Base-by-base conservation (phyloP, 345 rosid species). In the Dimocarpus longan region DNA sequence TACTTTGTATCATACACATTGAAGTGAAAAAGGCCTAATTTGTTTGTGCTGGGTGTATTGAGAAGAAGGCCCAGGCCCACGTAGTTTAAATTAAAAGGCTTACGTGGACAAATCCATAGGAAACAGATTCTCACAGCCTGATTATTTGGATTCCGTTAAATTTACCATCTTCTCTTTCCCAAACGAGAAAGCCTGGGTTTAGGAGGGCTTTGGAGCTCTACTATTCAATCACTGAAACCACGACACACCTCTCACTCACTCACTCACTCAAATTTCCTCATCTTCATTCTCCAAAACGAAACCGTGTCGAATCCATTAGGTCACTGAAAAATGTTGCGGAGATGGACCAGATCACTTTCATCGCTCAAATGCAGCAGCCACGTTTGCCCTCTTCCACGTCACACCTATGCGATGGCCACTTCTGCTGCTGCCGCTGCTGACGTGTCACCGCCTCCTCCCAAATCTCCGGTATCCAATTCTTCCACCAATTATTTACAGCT, bases 271-370 rank as follows among this genome's bases (percentile, higher is more conserved):
- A 26, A 26, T 26, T 37, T 32, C 42, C 43, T 37, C 10, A 7
- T 66, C 39, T 66, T 37, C 8, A 40, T 37, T 37, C 10, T 42
- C 15, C 68, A 37, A 7, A 28, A 16, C 44, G 42, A 15, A 8
- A 11, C 19, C 32, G 69, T 66, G 6, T 66, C 19, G 22, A 66
- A 37, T 66, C 69, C 6, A 44, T 15, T 66, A 37, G 8, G 40
- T 24, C 15, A 4, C 6, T 37, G 37, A 32, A 32, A 66, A 43
- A 95, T 93, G 98, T 77, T 91, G 21, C 70, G 87, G 22, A 90
- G 95, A 82, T 93, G 91, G 85, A 78, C 78, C 79, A 84, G 93
- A 82, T 72, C 59, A 50, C 75, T 86, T n/a, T 73, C 78, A 42
- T 82, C 89, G 39, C 60, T 87, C 1, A 76, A 80, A 52, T 62